phyloP scores from a whole-genome alignment of 495 filamentous ascomycete species.

The Daldinia vernicosa region DNA sequence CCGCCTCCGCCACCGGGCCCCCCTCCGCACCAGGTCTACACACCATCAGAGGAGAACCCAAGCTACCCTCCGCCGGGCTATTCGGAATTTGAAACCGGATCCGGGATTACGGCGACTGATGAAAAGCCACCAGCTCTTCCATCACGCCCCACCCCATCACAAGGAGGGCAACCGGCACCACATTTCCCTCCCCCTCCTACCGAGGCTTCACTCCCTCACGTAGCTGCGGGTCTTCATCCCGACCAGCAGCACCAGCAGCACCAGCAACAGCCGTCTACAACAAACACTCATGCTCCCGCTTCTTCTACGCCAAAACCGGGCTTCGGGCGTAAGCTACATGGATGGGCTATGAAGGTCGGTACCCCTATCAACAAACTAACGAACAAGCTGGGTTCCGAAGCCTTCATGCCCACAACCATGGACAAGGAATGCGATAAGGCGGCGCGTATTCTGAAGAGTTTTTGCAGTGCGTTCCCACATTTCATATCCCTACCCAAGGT shows the following conservation, averaged over 20 bases:
- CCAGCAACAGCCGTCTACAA: slow-evolving; percentile 1
- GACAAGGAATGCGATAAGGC: slow-evolving; percentile 87
- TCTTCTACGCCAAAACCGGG: slow-evolving; percentile 34
- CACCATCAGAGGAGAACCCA: background rate
- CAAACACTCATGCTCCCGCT: background rate
- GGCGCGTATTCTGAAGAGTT: slow-evolving; percentile 79
- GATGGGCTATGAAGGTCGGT: slow-evolving; percentile 51
- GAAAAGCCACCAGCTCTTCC: slow-evolving; percentile 30
- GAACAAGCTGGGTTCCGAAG: slow-evolving; percentile 77
- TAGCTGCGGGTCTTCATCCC: background rate
- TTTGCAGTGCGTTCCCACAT: slow-evolving; percentile 66
- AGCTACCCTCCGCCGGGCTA: slow-evolving; percentile 30
- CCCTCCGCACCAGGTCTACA: slow-evolving; percentile 14
- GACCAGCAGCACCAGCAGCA: slow-evolving; percentile 4
- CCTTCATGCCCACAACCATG: slow-evolving; percentile 82
- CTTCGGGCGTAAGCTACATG: slow-evolving; percentile 42
- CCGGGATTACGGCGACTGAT: slow-evolving; percentile 17
- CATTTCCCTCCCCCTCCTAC: slow-evolving; percentile 27
- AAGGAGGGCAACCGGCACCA: slow-evolving; percentile 8
- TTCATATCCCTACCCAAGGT: background rate
- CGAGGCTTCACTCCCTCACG: background rate
- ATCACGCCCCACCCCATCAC: slow-evolving; percentile 19
- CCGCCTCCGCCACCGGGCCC: slow-evolving; percentile 30
- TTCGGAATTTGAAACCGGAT: background rate
- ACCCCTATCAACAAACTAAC: slow-evolving; percentile 78